phyloP scores from a whole-genome alignment of 2,329 filamentous ascomycete species.

The Ascomycota sp. region DNA sequence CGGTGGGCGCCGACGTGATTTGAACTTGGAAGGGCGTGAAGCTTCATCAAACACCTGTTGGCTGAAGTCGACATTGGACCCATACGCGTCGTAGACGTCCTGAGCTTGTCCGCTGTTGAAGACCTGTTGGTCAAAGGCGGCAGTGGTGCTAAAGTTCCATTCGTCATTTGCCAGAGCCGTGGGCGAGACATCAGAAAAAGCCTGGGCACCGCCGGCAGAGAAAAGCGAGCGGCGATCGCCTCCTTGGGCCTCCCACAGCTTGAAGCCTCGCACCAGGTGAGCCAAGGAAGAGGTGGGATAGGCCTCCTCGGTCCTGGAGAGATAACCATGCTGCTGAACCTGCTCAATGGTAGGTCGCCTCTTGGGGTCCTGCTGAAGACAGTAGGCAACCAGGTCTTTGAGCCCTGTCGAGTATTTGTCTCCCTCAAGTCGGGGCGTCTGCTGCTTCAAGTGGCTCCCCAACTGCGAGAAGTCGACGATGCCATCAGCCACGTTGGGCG shows the following conservation, averaged over 20 bases:
- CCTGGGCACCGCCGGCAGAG: constrained; percentile 33
- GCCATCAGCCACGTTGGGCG: constrained; percentile 41
- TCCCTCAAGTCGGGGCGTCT: constrained; percentile 46
- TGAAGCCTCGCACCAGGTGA: constrained; percentile 47
- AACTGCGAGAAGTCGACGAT: constrained; percentile 23
- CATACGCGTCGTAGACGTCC: constrained; percentile 38
- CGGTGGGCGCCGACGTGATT: constrained; percentile 32
- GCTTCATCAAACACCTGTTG: constrained; percentile 23
- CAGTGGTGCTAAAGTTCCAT: constrained; percentile 45
- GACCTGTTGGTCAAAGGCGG: constrained; percentile 38
- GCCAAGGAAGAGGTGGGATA: constrained; percentile 43
- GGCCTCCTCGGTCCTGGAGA: constrained; percentile 35
- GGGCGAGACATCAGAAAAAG: constrained; percentile 20
- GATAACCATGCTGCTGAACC: constrained; percentile 47
- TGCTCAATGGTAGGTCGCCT: constrained; percentile 47
- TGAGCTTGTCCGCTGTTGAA: constrained; percentile 29
- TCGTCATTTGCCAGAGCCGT: constrained; percentile 30
- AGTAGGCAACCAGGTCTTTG: constrained; percentile 49
- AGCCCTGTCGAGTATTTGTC: constrained; percentile 47
- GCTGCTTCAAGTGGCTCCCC: constrained; percentile 33
- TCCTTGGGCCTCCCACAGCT: constrained; percentile 52
- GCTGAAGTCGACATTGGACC: constrained; percentile 31
- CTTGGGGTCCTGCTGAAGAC: constrained; percentile 44
- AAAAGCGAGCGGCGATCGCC: constrained; percentile 47
- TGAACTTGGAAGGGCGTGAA: constrained; percentile 28